Base-by-base conservation (phyloP, 257 asterid species). In the Paulownia fortunei region DNA sequence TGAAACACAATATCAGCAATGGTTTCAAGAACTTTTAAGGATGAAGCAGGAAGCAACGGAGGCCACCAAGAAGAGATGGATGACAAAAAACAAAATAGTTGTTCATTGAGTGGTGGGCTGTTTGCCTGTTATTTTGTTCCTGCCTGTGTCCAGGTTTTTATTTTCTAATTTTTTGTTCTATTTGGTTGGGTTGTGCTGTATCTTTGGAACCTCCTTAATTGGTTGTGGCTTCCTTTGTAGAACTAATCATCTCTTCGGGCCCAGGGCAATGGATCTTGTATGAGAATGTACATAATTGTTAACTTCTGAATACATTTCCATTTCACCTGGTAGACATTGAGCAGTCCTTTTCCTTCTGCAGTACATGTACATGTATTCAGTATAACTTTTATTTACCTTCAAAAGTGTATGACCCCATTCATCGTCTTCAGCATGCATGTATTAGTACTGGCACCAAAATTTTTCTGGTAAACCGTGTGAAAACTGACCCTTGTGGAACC, bases 61-160 rank as follows among this genome's bases (percentile, higher is more conserved):
- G 60, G 66, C 71, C 51, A 69, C 83, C 62, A 82, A 82, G 76
- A 90, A 82, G 71, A 82, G 79, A 78, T 88, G 91, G 93, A 74
- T 67, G 84, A 21, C 82, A 15, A 84, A 78, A 78, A 80, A 77
- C 78, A 79, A 86, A 74, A 44, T 42, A 37, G 68, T 36, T 13
- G 59, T 49, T 69, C 72, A 76, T 37, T 76, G 76, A 81, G 24
- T 19, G 60, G 41, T 27, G 26, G 23, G 47, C 10, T n/a, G 1
- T 18, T 54, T 32, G 19, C 34, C 8, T 21, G 51, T 54, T 44
- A 6, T 1, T 10, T 5, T 15, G 0, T 41, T 36, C 51, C 30
- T 16, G 49, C 51, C 39, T 6, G 0, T 63, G 70, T 21, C 58
- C 58, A 19, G 12, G 36, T 69, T 10, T 18, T 21, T 19, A 0